These are phyloP conservation scores for Penicillium sp. DNA, from an alignment of 2,329 filamentous ascomycete genomes.

Conservation along the genomic window DNA sequence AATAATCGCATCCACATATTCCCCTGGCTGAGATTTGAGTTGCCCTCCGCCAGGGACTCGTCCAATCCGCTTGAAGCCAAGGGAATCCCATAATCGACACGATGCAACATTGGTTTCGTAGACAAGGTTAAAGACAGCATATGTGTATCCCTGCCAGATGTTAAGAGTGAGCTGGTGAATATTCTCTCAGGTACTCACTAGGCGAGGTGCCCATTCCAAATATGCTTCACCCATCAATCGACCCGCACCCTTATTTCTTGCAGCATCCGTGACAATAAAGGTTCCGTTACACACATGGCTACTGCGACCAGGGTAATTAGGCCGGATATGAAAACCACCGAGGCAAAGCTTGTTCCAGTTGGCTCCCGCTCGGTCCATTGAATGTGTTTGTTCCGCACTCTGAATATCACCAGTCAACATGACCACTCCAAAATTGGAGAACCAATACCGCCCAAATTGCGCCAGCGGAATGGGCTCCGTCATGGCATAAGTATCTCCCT, in stretches of 20 bases:
- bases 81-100: conserved; percentile 83
- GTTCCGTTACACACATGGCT: conserved; percentile 79
- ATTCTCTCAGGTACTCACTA: conserved; percentile 37
- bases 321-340: conserved; percentile 90
- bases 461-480: conserved; percentile 67
- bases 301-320: conserved; percentile 84
- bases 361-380: conserved; percentile 48
- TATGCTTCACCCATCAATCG: conserved; percentile 71
- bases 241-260: conserved; percentile 67
- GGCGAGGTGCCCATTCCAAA: conserved; percentile 67
- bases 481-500: conserved; percentile 89
- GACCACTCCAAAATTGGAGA: conserved; percentile 80
- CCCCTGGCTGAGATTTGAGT: conserved; percentile 62
- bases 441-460: conserved; percentile 78
- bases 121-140: conserved; percentile 89
- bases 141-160: conserved; percentile 63
- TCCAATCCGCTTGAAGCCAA: conserved; percentile 89
- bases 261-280: conserved; percentile 67
- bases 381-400: conserved; percentile 50
- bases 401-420: conserved; percentile 76
- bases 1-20: conserved; percentile 69
- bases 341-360: conserved; percentile 79
- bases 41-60: conserved; percentile 68
- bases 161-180: background rate
- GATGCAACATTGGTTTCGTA: conserved; percentile 91